Base-by-base conservation (phyloP, 257 asterid genomes). In the Plantago major region DNA sequence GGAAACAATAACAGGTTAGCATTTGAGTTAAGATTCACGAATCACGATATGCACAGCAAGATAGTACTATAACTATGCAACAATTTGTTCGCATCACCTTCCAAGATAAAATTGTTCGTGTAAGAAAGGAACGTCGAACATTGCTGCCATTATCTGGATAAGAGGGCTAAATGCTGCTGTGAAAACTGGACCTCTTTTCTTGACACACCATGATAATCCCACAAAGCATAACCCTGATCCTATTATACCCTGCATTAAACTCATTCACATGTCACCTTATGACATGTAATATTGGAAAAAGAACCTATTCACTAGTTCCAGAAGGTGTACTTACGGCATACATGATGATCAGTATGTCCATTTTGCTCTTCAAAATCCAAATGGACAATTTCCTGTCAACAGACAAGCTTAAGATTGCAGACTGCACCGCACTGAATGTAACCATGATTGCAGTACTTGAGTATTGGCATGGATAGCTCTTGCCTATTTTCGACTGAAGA, bases 151-250 rank as follows among this genome's bases (percentile, higher is more conserved):
- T 15, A 83, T 81, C 81, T 81, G 89, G 50, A 86, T 78, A 9
- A 86, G 72, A 0, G 95, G 94, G 70, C 93, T 84, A 67, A 89
- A 89, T 6, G 95, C 87, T 47, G 95, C 85, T 2, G 91, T 82
- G 67, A 86, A 84, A 11, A 89, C 87, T 0, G 91, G 84, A 17
- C 95, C 94, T 16, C 81, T 76, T 78, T 80, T 77, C 84, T 86
- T 86, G 14, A 89, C 86, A 66, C 95, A 89, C 95, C 97, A 86
- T 7, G 96, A 74, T 93, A 86, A 83, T 45, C 93, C 93, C 71
- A 80, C 94, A 19, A 71, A 83, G 76, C 95, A 89, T 58, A 89
- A 51, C 26, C 96, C 94, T 5, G 97, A 86, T 45, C 87, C 97
- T 42, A 89, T 60, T 70, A 82, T 75, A 42, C 95, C 97, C 95